Evolutionary conservation across 768 basidiomycete species (phyloP), one percentile per base, ranked within the genome.

Genomic region (Panaeolus cyanescens): DNA sequence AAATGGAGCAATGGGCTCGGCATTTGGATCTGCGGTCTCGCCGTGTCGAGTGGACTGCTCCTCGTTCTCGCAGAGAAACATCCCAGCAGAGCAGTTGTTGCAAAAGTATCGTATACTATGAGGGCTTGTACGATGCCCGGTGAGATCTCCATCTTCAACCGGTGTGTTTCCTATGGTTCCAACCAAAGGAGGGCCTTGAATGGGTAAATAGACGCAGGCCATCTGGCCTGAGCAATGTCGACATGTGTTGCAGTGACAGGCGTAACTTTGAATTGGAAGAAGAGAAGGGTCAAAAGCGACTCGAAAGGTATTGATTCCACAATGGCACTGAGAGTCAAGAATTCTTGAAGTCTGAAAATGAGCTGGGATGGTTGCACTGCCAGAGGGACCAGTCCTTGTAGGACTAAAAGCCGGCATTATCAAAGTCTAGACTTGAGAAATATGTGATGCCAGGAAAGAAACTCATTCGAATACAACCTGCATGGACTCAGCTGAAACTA

Each of bases 171-270:
- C 45, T 50, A 50, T 12, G 25, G 45, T 50, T 28, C 45, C 45
- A 15, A n/a, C 1, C 7, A 73, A 56, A 7, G 72, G 72, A 2
- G 53, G 61, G n/a, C 70, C 72, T 19, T 62, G 17, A 53, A 73
- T 64, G 15, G 59, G 19, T 20, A 70, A 61, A 10, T 66, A 58
- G 20, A 66, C 60, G 17, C 66, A 62, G 20, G 64, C 70, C 63
- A 75, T 64, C 55, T 74, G 70, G 0, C 74, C 74, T 2, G 68
- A 67, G 19, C 63, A 55, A 55, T 74, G 74, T 19, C 73, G 61
- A 45, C 74, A 75, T 2, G 65, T 64, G 32, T 66, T 67, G 63
- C 74, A 75, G 54, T 75, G 73, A 59, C 74, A 75, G 25, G 70
- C 42, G 32, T 68, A 62, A 56, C 59, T 64, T 4, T 62, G 57